Evolutionary conservation across 2,329 filamentous ascomycete species (phyloP).

Genomic region (Laburnicola sp.): DNA sequence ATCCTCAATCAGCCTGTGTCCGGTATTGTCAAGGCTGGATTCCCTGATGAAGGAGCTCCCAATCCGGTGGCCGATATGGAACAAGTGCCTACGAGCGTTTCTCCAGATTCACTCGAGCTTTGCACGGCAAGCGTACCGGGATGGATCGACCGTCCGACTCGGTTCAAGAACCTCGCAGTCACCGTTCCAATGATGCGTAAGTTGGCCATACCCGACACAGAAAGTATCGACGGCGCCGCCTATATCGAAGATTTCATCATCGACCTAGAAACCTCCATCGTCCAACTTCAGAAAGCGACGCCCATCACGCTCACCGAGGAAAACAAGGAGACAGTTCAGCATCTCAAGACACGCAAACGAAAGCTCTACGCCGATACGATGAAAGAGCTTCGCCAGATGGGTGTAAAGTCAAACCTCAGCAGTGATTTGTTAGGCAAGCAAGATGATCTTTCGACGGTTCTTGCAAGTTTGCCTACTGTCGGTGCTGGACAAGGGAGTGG

Average conservation of each 20-base stretch:
- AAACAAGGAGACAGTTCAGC: conserved; percentile 80
- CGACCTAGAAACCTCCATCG: conserved; percentile 68
- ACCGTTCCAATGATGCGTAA: conserved; percentile 76
- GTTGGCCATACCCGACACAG: conserved; percentile 58
- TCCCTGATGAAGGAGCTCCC: conserved; percentile 30
- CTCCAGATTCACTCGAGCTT: conserved; percentile 19
- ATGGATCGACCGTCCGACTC: conserved; percentile 56
- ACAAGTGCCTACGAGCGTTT: conserved; percentile 17
- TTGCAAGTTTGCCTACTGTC: conserved; percentile 57
- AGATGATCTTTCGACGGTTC: conserved; percentile 67
- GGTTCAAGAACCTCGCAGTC: conserved; percentile 70
- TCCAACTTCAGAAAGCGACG: conserved; percentile 79
- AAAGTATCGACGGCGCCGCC: conserved; percentile 59
- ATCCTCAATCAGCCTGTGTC: conserved; percentile 77
- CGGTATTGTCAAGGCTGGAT: conserved; percentile 51
- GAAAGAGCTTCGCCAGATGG: conserved; percentile 83
- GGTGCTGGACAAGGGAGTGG: conserved; percentile 29
- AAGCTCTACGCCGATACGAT: conserved; percentile 88
- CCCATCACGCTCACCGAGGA: conserved; percentile 81
- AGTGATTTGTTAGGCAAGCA: conserved; percentile 74
- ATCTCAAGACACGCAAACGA: conserved; percentile 87
- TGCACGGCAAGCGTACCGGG: conserved; percentile 28
- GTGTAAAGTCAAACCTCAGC: conserved; percentile 79
- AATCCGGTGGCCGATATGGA: conserved; percentile 16
- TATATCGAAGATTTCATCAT: conserved; percentile 70